phyloP scores from a whole-genome alignment of 2,329 filamentous ascomycete genomes.

The Paracorniculantispora psalliotae region DNA sequence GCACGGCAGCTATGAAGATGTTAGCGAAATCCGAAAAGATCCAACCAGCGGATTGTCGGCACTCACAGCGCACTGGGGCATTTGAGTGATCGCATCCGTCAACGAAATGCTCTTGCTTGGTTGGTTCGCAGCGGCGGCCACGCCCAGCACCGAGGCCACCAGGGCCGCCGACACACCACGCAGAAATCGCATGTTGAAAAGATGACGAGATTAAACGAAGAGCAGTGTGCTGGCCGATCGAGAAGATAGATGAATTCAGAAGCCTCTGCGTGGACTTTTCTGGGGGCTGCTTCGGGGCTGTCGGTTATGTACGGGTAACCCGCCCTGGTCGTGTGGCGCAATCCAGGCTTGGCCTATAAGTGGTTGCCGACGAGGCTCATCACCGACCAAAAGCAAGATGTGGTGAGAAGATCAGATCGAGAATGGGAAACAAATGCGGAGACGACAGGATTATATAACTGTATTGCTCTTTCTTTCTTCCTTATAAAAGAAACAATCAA shows the following conservation, averaged over 20 bases:
- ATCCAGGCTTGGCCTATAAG: too few relatives aligned
- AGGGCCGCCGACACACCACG: background rate
- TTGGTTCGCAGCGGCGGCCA: background rate
- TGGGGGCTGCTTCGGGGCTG: background rate
- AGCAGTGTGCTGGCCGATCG: background rate
- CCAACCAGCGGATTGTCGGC: too few relatives aligned
- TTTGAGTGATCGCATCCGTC: background rate
- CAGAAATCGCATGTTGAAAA: slow-evolving; percentile 1
- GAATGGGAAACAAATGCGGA: background rate
- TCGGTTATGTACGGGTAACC: background rate
- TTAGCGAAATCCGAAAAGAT: background rate
- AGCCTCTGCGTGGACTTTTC: background rate
- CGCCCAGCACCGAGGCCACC: background rate
- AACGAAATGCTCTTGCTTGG: background rate
- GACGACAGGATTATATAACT: background rate
- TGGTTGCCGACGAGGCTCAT: background rate
- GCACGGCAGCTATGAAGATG: background rate
- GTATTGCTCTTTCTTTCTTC: too few relatives aligned
- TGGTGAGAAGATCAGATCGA: background rate
- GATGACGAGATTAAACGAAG: background rate
- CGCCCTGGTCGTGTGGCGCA: background rate
- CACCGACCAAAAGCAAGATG: background rate
- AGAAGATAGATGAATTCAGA: background rate
- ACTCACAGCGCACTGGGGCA: slow-evolving; percentile 9
- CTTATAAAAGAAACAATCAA: background rate